A percentile compares a stretch with the other conserved stretches of the same genome.
phyloP scores from a whole-genome alignment of 2,329 filamentous ascomycete genomes.

The Pseudocercospora ulei region DNA sequence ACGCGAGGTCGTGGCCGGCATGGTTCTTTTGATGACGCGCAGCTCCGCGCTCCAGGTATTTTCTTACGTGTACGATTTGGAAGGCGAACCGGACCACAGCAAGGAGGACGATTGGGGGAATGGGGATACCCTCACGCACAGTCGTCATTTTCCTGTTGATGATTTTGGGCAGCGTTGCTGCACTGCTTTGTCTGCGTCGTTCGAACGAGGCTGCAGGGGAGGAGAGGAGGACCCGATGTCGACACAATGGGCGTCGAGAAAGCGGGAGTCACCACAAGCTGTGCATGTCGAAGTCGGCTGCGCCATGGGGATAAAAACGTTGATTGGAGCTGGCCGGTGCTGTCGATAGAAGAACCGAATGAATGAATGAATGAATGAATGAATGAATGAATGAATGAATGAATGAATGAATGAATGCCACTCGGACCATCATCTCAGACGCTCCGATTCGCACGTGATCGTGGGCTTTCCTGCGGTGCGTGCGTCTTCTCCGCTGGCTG shows the following conservation, averaged over 20 bases:
- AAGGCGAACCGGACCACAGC: constrained; percentile 6
- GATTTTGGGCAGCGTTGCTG: constrained; percentile 10
- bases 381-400: too few relatives aligned
- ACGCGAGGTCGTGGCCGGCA: background rate
- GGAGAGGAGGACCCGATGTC: constrained; percentile 4
- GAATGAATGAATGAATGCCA: too few relatives aligned
- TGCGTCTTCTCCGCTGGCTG: too few relatives aligned
- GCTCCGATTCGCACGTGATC: too few relatives aligned
- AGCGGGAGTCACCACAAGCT: constrained; percentile 6
- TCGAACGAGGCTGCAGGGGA: background rate
- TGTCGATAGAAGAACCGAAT: too few relatives aligned
- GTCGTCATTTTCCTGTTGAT: constrained; percentile 7
- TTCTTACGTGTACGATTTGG: constrained; percentile 3
- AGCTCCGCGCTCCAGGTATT: background rate
- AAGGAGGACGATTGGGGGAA: constrained; percentile 7
- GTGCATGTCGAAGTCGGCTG: constrained; percentile 3
- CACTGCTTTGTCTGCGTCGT: constrained; percentile 1
- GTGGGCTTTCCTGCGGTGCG: too few relatives aligned
- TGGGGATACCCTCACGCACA: constrained; percentile 7
- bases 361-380: too few relatives aligned
- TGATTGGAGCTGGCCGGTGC: too few relatives aligned
- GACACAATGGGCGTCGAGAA: constrained; percentile 2
- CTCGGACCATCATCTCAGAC: too few relatives aligned
- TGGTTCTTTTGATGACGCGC: too few relatives aligned
- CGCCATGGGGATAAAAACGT: background rate